phyloP scores from a whole-genome alignment of 169 alveolate genomes.

The Ophryocystis elektroscirrha region DNA sequence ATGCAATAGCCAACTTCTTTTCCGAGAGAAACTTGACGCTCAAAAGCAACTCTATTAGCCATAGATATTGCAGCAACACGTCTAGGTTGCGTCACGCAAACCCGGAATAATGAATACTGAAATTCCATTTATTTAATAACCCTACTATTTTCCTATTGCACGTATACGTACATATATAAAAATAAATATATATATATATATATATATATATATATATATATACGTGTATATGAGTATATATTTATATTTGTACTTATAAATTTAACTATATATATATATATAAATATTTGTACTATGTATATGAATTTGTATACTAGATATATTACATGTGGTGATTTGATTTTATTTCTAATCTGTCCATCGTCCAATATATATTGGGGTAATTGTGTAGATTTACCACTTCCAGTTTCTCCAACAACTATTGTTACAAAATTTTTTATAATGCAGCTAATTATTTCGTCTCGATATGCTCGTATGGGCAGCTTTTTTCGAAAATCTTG shows the following conservation, averaged over 20 bases:
- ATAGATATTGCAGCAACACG: not conserved
- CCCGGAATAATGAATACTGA: too few species aligned
- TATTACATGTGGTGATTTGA: not conserved
- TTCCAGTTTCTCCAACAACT: slow-evolving; percentile 96
- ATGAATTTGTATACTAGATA: not conserved
- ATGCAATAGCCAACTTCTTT: not conserved
- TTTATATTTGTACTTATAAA: too few species aligned
- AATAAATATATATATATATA: too few species aligned
- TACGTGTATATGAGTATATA: too few species aligned
- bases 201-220: too few species aligned
- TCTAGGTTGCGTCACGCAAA: not conserved
- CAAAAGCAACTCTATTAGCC: not conserved
- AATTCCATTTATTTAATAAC: too few species aligned
- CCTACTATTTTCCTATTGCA: too few species aligned
- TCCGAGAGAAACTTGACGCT: not conserved
- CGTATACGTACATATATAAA: too few species aligned
- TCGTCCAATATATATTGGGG: slow-evolving; percentile 62
- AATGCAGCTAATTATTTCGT: slow-evolving; percentile 17
- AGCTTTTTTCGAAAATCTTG: too few species aligned
- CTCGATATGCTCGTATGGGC: not conserved
- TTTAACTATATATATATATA: too few species aligned
- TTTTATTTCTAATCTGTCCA: slow-evolving; percentile 49
- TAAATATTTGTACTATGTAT: not conserved
- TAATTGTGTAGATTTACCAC: slow-evolving; percentile 90
- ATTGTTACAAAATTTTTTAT: slow-evolving; percentile 63